Percentiles rank a stretch among this genome's conserved stretches.
phyloP scores from a whole-genome alignment of 2,329 filamentous ascomycete genomes.

The Byssothecium circinans region DNA sequence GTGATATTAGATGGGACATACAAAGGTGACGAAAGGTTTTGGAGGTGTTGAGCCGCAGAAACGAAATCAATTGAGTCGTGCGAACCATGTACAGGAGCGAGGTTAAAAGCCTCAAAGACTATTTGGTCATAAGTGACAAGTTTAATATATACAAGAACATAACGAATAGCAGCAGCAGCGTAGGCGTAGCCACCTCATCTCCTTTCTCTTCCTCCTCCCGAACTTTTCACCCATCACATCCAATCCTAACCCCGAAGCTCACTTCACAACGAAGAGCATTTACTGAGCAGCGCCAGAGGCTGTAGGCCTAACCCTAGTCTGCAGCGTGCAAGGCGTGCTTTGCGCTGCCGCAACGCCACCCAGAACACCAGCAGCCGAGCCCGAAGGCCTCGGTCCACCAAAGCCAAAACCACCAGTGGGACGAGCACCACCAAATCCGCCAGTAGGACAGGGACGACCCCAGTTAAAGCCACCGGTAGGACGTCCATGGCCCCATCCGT shows the following conservation, averaged over 20 bases:
- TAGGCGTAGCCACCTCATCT: not conserved
- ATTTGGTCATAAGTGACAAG: not conserved
- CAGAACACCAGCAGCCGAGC: not conserved
- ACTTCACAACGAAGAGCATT: not conserved
- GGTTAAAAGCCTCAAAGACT: not conserved
- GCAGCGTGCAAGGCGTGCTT: constrained; percentile 23
- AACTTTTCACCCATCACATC: not conserved
- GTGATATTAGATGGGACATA: too few relatives aligned
- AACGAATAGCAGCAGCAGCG: not conserved
- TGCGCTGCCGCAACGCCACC: constrained; percentile 2
- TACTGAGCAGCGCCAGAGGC: constrained; percentile 12
- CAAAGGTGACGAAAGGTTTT: too few relatives aligned
- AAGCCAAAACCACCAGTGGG: not conserved
- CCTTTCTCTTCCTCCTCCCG: too few relatives aligned
- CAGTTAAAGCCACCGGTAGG: too few relatives aligned
- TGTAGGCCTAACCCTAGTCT: constrained; percentile 26
- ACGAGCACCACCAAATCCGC: too few relatives aligned
- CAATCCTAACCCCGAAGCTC: too few relatives aligned
- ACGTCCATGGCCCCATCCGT: too few relatives aligned
- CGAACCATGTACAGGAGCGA: not conserved
- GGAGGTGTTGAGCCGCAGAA: too few relatives aligned
- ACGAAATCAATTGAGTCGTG: not conserved
- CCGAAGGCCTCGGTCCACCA: too few relatives aligned
- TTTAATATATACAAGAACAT: not conserved
- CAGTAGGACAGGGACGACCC: too few relatives aligned